A percentile compares a stretch with the other conserved stretches of the same genome.
Evolutionary conservation across 805 yeast species (phyloP).

Genomic region (Pichia phayaonensis): DNA sequence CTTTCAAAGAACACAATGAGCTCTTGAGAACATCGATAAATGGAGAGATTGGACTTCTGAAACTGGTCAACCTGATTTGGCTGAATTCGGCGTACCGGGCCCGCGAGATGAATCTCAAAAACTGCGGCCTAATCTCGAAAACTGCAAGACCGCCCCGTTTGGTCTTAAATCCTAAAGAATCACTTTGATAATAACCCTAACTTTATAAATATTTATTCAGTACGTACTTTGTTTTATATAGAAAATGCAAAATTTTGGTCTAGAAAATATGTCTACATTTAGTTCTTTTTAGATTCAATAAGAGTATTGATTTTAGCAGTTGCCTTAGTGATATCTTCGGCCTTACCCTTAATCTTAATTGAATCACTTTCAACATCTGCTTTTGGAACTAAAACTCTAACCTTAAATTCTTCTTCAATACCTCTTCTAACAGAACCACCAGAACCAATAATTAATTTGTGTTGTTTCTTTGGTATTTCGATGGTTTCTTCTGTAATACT

Average conservation of each 20-base stretch:
- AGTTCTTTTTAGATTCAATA: constrained; percentile 24
- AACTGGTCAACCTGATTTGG: background rate
- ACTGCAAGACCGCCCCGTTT: too few species aligned
- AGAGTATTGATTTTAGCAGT: constrained; percentile 53
- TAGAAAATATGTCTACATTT: background rate
- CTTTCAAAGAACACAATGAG: background rate
- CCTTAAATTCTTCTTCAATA: constrained; percentile 62
- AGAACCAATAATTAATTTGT: constrained; percentile 72
- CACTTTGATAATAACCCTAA: background rate
- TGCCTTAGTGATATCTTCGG: constrained; percentile 58
- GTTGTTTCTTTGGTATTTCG: constrained; percentile 64
- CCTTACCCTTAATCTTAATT: constrained; percentile 55
- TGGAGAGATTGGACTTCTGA: too few species aligned
- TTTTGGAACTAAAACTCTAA: constrained; percentile 60
- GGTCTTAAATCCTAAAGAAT: too few species aligned
- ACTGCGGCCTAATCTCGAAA: too few species aligned
- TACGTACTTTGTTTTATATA: background rate
- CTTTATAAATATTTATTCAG: background rate
- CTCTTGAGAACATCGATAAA: too few species aligned
- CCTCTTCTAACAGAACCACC: constrained; percentile 68
- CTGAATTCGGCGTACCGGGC: too few species aligned
- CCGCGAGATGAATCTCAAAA: too few species aligned
- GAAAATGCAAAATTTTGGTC: background rate
- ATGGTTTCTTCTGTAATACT: constrained; percentile 44
- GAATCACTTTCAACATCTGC: constrained; percentile 41